A percentile compares a stretch with the other conserved stretches of the same genome.
Conservation (phyloP, 1,284 basidiomycete genomes). For the Abortiporus biennis region DNA sequence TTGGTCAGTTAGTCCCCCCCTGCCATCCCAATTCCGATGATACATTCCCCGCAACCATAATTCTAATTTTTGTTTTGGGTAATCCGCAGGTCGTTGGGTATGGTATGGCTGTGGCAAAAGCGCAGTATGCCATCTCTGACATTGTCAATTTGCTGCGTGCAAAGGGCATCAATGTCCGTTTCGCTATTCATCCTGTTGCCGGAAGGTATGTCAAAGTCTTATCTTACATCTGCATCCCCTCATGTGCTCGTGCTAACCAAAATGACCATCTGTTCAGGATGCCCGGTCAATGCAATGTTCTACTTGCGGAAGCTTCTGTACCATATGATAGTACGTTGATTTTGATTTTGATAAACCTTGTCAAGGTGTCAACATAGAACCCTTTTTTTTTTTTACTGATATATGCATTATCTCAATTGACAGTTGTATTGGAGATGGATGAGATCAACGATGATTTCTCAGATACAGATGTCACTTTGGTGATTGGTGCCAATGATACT, state of each 20-base stretch:
- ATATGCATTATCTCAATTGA: neutral
- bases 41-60: neutral
- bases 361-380: slow-evolving; percentile 3
- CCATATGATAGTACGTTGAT: slow-evolving; percentile 78
- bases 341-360: too few species aligned
- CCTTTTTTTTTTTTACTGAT: neutral
- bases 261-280: slow-evolving; percentile 39
- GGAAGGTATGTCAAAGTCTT: slow-evolving; percentile 21
- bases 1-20: slow-evolving; percentile 40
- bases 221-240: neutral
- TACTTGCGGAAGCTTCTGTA: slow-evolving; percentile 81
- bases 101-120: slow-evolving; percentile 87
- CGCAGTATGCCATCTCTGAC: slow-evolving; percentile 82
- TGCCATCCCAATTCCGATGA: neutral
- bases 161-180: slow-evolving; percentile 67
- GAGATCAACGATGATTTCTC: slow-evolving; percentile 87
- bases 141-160: slow-evolving; percentile 66
- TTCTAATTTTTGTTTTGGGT: neutral
- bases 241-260: slow-evolving; percentile 1
- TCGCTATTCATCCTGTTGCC: slow-evolving; percentile 37
- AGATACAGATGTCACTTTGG: slow-evolving; percentile 79
- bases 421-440: slow-evolving; percentile 88
- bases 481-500: slow-evolving; percentile 87
- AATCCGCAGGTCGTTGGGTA: slow-evolving; percentile 69
- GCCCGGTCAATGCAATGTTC: slow-evolving; percentile 84